These are phyloP conservation scores for Elsinoe ampelina DNA, from an alignment of 2,329 filamentous ascomycete species.

Conservation along the genomic window DNA sequence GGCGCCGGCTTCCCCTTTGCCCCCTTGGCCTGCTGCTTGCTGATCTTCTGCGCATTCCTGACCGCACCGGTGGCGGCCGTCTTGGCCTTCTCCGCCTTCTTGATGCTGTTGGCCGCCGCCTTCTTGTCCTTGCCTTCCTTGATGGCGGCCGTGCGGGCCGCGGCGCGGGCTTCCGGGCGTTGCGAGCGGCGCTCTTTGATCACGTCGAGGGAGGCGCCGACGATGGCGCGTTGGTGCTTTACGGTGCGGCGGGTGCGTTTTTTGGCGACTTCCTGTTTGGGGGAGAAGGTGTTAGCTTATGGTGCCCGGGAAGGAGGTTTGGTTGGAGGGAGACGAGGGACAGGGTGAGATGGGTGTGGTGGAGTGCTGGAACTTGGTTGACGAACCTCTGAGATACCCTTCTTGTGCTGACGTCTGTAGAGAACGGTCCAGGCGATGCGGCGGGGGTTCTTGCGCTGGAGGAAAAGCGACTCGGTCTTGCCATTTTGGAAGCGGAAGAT, in stretches of 20 bases:
- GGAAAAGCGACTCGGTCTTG: conserved; percentile 99
- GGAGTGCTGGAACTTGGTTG: neutral
- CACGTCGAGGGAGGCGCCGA: conserved; percentile 97
- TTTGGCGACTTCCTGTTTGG: conserved; percentile 90
- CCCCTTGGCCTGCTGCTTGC: conserved; percentile 97
- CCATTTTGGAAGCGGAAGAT: conserved; percentile 99
- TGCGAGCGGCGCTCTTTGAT: conserved; percentile 97
- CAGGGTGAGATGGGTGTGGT: neutral
- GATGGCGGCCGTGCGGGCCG: conserved; percentile 82
- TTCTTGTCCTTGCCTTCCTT: conserved; percentile 99
- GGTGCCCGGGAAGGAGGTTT: neutral
- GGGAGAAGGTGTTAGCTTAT: conserved; percentile 17
- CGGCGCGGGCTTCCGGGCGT: conserved; percentile 90
- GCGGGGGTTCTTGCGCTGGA: conserved; percentile 99
- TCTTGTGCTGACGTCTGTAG: conserved; percentile 98
- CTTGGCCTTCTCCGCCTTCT: conserved; percentile 99
- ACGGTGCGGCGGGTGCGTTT: conserved; percentile 97
- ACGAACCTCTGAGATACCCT: conserved; percentile 99
- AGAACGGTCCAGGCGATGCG: conserved; percentile 98
- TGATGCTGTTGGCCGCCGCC: conserved; percentile 71
- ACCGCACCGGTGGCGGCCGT: conserved; percentile 55
- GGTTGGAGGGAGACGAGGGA: neutral
- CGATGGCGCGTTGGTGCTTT: conserved; percentile 98
- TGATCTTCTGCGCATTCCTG: conserved; percentile 66
- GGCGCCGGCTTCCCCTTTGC: conserved; percentile 31